Evolutionary conservation across 192 early-diverging fungal genomes (phyloP), one percentile per base, ranked within the genome.

Genomic region (Gigaspora rosea): DNA sequence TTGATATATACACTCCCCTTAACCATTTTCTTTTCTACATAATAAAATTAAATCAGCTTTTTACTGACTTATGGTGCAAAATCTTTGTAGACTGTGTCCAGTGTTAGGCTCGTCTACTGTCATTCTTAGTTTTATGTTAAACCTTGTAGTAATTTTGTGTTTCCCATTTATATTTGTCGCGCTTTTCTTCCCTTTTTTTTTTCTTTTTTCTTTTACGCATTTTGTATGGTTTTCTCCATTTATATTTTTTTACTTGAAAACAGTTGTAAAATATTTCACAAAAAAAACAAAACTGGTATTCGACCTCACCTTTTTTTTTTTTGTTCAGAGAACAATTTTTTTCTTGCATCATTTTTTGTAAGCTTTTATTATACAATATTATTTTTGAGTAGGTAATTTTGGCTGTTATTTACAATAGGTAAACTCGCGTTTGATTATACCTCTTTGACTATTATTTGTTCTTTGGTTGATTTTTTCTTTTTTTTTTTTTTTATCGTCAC

Each of bases 41-140:
- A 41, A 41, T 41, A 41, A 41, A 3, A 41, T 6, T 41, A 6
- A 41, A 41, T 6, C 7, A 3, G 41, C 4, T 41, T 27, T 49
- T 57, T 54, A 54, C 47, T 32, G 59, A 35, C 20, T 63, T 18
- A 33, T 27, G 35, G 46, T 76, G 49, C n/a, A 51, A 20, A 50
- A 27, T 47, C 47, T 51, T 57, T 32, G 47, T 32, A 51, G 54
- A 51, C 70, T 71, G 70, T 57, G 70, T 56, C 50, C 70, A 41
- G 46, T 32, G 50, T 52, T 33, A 56, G 32, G 49, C 49, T 57
- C 70, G 70, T 57, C 70, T 36, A 50, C 27, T 18, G 70, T 71
- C 70, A 9, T 41, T 16, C 35, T 36, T 33, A 15, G 63, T 27
- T 57, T 57, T 36, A 66, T 46, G 32, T 32, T 71, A 54, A 35